These are phyloP conservation scores for Avena atlantica DNA, from an alignment of 176 grass and related monocot genomes.

Conservation along the genomic window DNA sequence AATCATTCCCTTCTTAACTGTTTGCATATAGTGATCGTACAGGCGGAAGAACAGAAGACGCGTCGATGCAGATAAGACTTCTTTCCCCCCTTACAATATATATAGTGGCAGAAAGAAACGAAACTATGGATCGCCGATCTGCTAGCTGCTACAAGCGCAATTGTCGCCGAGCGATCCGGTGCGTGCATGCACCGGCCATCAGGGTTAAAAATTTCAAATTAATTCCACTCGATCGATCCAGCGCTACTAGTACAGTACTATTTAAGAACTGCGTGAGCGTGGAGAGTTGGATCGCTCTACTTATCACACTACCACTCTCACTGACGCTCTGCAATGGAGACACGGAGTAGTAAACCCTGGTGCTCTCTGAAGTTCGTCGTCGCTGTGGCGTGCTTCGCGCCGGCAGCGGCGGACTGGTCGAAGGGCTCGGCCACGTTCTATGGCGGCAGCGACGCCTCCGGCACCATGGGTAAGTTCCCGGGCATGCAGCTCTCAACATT, in stretches of 20 bases:
- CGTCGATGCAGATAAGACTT: neutral
- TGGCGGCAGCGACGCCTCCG: constrained; percentile 71
- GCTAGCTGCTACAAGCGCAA: constrained; percentile 21
- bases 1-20: constrained; percentile 9
- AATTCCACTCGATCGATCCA: neutral
- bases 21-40: too few species aligned
- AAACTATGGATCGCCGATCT: constrained; percentile 26
- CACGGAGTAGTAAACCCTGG: neutral
- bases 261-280: constrained; percentile 36
- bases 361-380: neutral
- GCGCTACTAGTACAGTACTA: constrained; percentile 21
- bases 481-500: too few species aligned
- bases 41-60: constrained; percentile 18
- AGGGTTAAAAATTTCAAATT: neutral
- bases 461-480: constrained; percentile 73
- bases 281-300: neutral
- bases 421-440: constrained; percentile 82
- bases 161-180: constrained; percentile 35
- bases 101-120: neutral
- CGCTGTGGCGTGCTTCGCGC: neutral
- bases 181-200: neutral
- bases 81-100: neutral
- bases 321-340: neutral
- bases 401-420: constrained; percentile 29
- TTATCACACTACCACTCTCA: neutral